Conservation (phyloP, 495 filamentous ascomycete genomes). For the Penicillium ucsense region DNA sequence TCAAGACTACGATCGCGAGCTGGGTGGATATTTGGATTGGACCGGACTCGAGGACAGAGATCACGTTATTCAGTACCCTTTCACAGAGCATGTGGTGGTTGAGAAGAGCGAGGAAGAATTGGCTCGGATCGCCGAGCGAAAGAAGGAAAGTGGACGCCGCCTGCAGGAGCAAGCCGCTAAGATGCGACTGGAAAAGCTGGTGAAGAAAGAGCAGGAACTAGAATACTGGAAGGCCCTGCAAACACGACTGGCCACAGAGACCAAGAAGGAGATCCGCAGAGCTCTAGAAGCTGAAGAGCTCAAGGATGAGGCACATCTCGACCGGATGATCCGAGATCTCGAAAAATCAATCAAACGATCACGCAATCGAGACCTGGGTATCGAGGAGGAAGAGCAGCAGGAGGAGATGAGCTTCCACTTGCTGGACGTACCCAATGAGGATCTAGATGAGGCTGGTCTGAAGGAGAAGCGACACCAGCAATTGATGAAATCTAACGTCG, state of each 20-base stretch:
- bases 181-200: constrained; percentile 87
- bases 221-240: constrained; percentile 87
- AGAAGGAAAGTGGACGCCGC: constrained; percentile 83
- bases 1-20: constrained; percentile 67
- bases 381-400: constrained; percentile 64
- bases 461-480: constrained; percentile 88
- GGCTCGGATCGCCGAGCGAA: constrained; percentile 74
- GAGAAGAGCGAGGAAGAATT: constrained; percentile 93
- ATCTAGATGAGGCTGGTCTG: constrained; percentile 80
- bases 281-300: constrained; percentile 84
- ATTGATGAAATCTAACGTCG: constrained; percentile 86
- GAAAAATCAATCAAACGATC: constrained; percentile 81
- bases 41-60: constrained; percentile 82
- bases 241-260: constrained; percentile 50
- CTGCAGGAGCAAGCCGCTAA: constrained; percentile 95
- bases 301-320: constrained; percentile 76
- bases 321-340: constrained; percentile 72
- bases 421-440: constrained; percentile 81
- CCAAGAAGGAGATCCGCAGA: constrained; percentile 81
- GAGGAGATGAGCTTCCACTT: constrained; percentile 78
- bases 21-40: constrained; percentile 70
- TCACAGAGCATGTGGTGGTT: constrained; percentile 74
- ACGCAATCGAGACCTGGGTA: constrained; percentile 83
- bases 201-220: constrained; percentile 90
- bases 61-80: constrained; percentile 83